These are phyloP conservation scores for Asterionellopsis glacialis DNA, from an alignment of 108 stramenopile genomes.

Conservation along the genomic window DNA sequence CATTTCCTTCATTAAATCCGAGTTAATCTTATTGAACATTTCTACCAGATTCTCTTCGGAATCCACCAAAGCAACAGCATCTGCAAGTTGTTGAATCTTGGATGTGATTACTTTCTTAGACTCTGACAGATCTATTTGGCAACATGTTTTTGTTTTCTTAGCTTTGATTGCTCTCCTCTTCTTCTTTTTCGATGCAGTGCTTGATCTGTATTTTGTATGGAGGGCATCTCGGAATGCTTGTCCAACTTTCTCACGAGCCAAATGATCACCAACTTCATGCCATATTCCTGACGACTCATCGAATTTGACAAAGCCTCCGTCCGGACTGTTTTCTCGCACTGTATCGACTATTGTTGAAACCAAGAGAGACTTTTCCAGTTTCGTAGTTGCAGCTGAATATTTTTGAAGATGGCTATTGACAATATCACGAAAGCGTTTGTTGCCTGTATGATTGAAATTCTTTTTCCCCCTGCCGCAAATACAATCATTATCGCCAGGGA, in stretches of 20 bases:
- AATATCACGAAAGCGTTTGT: slow-evolving; percentile 17
- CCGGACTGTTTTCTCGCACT: slow-evolving; percentile 17
- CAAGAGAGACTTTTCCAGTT: slow-evolving; percentile 30
- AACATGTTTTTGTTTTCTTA: neutral
- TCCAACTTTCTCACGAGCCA: slow-evolving; percentile 36
- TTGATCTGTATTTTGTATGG: slow-evolving; percentile 27
- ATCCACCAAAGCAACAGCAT: neutral
- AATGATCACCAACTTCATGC: slow-evolving; percentile 25
- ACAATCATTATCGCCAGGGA: slow-evolving; percentile 1
- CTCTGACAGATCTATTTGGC: neutral
- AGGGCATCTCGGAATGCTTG: slow-evolving; percentile 41
- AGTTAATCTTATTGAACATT: neutral
- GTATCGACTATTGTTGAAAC: slow-evolving; percentile 21
- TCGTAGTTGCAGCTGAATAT: slow-evolving; percentile 14
- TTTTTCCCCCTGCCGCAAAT: slow-evolving; percentile 6
- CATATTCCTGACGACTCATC: slow-evolving; percentile 15
- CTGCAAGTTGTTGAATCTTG: neutral
- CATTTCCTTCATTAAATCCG: neutral
- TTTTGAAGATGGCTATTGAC: slow-evolving; percentile 6
- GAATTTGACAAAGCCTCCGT: slow-evolving; percentile 32
- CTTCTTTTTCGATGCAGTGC: slow-evolving; percentile 33
- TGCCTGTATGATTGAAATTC: slow-evolving; percentile 10
- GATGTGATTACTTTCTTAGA: neutral
- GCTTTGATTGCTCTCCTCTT: neutral
- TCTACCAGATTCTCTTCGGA: neutral